Percentiles rank a stretch among this genome's conserved stretches.
phyloP scores from a whole-genome alignment of 768 basidiomycete genomes.

The Agaricus subrufescens region DNA sequence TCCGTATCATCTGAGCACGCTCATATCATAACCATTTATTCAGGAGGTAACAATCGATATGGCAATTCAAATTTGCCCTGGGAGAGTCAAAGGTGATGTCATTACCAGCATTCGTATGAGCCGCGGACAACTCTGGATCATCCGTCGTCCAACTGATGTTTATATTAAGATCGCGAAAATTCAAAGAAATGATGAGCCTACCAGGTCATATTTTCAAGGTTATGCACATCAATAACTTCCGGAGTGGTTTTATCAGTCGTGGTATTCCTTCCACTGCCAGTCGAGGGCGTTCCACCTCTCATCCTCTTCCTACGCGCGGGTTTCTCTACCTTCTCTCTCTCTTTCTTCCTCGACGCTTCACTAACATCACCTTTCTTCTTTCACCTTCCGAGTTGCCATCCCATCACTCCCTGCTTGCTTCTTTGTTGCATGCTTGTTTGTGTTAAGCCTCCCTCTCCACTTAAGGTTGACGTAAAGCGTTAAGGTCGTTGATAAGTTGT shows the following conservation, averaged over 20 bases:
- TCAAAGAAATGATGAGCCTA: background rate
- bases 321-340: conserved; percentile 55
- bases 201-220: conserved; percentile 43
- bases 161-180: background rate
- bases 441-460: conserved; percentile 64
- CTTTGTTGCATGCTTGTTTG: background rate
- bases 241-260: conserved; percentile 2
- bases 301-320: conserved; percentile 64
- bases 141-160: background rate
- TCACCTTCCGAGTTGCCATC: conserved; percentile 19
- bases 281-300: conserved; percentile 61
- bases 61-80: conserved; percentile 61
- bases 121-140: conserved; percentile 1
- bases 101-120: conserved; percentile 9
- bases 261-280: conserved; percentile 7
- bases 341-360: conserved; percentile 77
- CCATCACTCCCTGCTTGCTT: conserved; percentile 1
- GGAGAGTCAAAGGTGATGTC: conserved; percentile 25
- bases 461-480: conserved; percentile 72
- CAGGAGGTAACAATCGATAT: conserved; percentile 76
- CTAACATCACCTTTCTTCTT: conserved; percentile 41
- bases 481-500: conserved; percentile 85
- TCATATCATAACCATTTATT: conserved; percentile 80
- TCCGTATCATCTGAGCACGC: conserved; percentile 92
- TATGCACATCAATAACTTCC: conserved; percentile 17